phyloP scores from a whole-genome alignment of 805 yeast genomes.

The Gaillardinia entomophila region DNA sequence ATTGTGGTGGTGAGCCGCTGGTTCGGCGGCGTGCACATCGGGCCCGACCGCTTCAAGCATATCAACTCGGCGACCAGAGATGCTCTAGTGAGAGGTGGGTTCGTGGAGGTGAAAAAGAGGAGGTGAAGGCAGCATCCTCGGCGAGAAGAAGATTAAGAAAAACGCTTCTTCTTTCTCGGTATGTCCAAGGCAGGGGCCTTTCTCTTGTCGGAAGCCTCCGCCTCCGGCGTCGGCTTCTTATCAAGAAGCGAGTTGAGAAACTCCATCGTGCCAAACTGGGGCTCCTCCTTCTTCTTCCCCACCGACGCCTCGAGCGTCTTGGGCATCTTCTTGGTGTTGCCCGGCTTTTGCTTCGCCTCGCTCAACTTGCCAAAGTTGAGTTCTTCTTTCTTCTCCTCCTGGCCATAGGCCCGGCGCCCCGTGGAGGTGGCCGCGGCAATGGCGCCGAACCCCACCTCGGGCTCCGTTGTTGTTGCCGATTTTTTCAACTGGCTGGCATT shows the following conservation, averaged over 20 bases:
- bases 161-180: too few relatives aligned
- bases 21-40: constrained; percentile 89
- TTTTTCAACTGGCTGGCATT: constrained; percentile 16
- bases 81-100: constrained; percentile 65
- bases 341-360: too few relatives aligned
- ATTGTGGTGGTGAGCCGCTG: constrained; percentile 85
- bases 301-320: neutral
- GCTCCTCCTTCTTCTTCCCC: neutral
- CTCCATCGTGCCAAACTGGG: constrained; percentile 6
- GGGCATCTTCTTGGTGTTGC: too few relatives aligned
- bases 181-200: too few relatives aligned
- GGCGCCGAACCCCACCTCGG: constrained; percentile 37
- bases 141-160: constrained; percentile 2
- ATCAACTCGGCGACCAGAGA: constrained; percentile 86
- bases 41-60: constrained; percentile 92
- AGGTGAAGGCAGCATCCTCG: constrained; percentile 10
- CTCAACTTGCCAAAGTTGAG: neutral
- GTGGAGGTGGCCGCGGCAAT: constrained; percentile 12
- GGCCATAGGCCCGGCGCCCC: constrained; percentile 1
- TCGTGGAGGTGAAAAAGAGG: constrained; percentile 23
- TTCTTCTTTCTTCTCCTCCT: constrained; percentile 1
- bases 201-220: neutral
- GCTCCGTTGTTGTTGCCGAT: constrained; percentile 16
- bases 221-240: neutral
- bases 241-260: constrained; percentile 7